These are phyloP conservation scores for Barnettozyma pratensis DNA, from an alignment of 805 yeast species.

Conservation along the genomic window DNA sequence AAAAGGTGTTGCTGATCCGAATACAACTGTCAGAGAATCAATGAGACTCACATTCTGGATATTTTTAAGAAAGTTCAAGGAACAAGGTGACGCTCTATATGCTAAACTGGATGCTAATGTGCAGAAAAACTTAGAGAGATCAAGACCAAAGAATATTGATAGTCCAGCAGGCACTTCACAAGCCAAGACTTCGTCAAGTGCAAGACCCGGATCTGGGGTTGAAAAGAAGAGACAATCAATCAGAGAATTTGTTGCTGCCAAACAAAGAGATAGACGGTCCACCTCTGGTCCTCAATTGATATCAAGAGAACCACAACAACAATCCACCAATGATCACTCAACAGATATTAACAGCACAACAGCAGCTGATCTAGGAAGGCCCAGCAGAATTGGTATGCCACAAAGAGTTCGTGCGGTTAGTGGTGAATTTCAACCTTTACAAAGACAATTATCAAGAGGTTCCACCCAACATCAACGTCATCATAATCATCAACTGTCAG, in stretches of 20 bases:
- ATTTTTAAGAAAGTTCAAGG: constrained; percentile 49
- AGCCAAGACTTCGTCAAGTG: constrained; percentile 7
- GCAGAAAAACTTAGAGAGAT: constrained; percentile 56
- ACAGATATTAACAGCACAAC: neutral
- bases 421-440: constrained; percentile 13
- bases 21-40: constrained; percentile 70
- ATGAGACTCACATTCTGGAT: constrained; percentile 76
- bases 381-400: constrained; percentile 20
- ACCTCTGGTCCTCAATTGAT: constrained; percentile 28
- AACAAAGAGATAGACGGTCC: constrained; percentile 36
- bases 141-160: constrained; percentile 39
- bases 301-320: constrained; percentile 7
- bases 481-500: neutral
- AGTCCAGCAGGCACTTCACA: constrained; percentile 10
- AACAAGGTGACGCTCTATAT: constrained; percentile 35
- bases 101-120: constrained; percentile 29
- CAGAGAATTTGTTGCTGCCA: constrained; percentile 41
- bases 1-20: constrained; percentile 72
- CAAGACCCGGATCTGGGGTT: constrained; percentile 5
- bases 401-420: constrained; percentile 21
- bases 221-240: constrained; percentile 39
- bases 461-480: neutral
- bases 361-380: constrained; percentile 19
- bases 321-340: neutral
- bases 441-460: constrained; percentile 17